These are phyloP conservation scores for Cylindrotheca fusiformis DNA, from an alignment of 108 stramenopile species.

Conservation along the genomic window DNA sequence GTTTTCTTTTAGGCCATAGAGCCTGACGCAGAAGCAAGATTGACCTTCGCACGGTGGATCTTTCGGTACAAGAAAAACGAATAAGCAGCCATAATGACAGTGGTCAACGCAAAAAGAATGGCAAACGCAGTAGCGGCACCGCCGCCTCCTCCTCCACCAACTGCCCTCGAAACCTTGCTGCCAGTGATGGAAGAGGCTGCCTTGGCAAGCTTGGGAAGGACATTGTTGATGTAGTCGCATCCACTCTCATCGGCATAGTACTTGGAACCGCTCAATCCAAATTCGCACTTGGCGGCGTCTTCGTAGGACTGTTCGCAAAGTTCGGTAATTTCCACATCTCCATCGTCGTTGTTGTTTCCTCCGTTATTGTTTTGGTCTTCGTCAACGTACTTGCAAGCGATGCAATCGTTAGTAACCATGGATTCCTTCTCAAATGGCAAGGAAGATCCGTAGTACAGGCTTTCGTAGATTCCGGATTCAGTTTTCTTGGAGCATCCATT, in stretches of 20 bases:
- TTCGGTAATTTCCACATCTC: conserved; percentile 47
- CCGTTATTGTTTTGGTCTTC: conserved; percentile 41
- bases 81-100: conserved; percentile 57
- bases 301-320: conserved; percentile 64
- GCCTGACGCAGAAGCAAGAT: conserved; percentile 35
- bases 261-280: conserved; percentile 22
- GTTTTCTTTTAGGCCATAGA: conserved; percentile 30
- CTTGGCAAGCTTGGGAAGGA: conserved; percentile 44
- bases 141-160: conserved; percentile 1
- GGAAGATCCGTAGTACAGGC: conserved; percentile 49
- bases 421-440: conserved; percentile 58
- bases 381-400: conserved; percentile 55
- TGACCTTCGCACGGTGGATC: conserved; percentile 59
- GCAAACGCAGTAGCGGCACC: conserved; percentile 35
- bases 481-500: conserved; percentile 59
- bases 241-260: conserved; percentile 55
- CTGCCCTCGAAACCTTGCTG: neutral
- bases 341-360: conserved; percentile 41
- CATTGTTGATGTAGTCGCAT: conserved; percentile 60
- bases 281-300: conserved; percentile 75
- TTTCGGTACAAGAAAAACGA: conserved; percentile 68
- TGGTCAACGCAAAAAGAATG: conserved; percentile 61
- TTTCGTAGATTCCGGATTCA: conserved; percentile 47
- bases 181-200: conserved; percentile 18
- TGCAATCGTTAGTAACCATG: conserved; percentile 54